These are phyloP conservation scores for Waltergamsia citrina DNA, from an alignment of 2,329 filamentous ascomycete genomes.

Conservation along the genomic window DNA sequence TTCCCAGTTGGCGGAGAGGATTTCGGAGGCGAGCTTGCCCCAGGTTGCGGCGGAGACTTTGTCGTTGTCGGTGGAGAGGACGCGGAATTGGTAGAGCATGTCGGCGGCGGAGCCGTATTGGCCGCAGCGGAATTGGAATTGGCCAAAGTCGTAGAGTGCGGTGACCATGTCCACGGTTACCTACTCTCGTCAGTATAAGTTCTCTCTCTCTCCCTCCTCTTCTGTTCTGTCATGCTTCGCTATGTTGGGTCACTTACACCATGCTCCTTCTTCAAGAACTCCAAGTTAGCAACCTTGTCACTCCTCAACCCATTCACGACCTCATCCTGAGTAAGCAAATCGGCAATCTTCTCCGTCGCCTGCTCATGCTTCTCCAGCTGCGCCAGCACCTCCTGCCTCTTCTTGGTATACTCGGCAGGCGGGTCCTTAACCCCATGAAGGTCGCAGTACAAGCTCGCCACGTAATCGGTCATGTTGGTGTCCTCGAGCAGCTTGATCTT, in stretches of 20 bases:
- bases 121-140: slow-evolving; percentile 96
- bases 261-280: slow-evolving; percentile 94
- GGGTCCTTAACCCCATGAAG: slow-evolving; percentile 70
- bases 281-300: slow-evolving; percentile 98
- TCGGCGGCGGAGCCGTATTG: slow-evolving; percentile 87
- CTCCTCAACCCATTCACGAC: slow-evolving; percentile 85
- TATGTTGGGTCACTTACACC: slow-evolving; percentile 45
- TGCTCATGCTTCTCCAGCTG: slow-evolving; percentile 77
- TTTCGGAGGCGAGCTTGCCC: slow-evolving; percentile 96
- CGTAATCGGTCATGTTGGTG: slow-evolving; percentile 99
- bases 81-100: slow-evolving; percentile 93
- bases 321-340: slow-evolving; percentile 77
- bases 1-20: slow-evolving; percentile 93
- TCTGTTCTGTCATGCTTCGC: slow-evolving; percentile 5
- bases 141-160: slow-evolving; percentile 88
- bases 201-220: slow-evolving; percentile 1
- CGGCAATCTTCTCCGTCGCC: slow-evolving; percentile 80
- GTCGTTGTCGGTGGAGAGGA: slow-evolving; percentile 96
- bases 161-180: slow-evolving; percentile 94
- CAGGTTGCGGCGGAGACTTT: slow-evolving; percentile 92
- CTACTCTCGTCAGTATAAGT: slow-evolving; percentile 24
- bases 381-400: slow-evolving; percentile 80
- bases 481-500: slow-evolving; percentile 93
- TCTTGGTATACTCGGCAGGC: slow-evolving; percentile 78
- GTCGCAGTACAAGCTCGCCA: slow-evolving; percentile 84